Base-by-base conservation (phyloP, 441 rosid species). In the Erodium texanum region DNA sequence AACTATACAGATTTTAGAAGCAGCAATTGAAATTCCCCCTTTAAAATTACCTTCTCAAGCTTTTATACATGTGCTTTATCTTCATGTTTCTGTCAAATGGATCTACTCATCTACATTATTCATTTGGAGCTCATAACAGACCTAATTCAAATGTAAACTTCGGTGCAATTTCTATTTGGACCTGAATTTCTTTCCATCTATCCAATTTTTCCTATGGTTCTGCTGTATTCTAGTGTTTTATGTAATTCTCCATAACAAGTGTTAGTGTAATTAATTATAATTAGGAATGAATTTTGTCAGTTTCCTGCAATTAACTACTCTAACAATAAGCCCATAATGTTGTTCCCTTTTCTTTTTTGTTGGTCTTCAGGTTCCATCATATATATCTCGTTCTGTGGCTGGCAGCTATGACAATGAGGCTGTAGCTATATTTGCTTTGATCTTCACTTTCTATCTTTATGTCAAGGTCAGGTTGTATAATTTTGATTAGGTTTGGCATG, bases 361-460 rank as follows among this genome's bases (percentile, higher is more conserved):
- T 68, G 52, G 4, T 78, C 80, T 74, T 72, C 78, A 95, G 98
- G 99, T 95, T 72, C 99, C 99, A 50, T 95, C 99, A 62, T 92
- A 95, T 79, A 89, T 92, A 70, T 95, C 98, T 43, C 86, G 97
- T 65, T 95, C 98, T 67, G 98, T 95, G 66, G 98, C 99, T 78
- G 99, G 98, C 72, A 95, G 99, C 81, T 95, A 95, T 74, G 96
- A 95, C 84, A 95, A 95, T 81, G 99, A 95, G 84, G 99, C 99
- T 72, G 99, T 90, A 61, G 98, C 99, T 66, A 95, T 95, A 79
- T 95, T 95, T 86, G 97, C 99, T 69, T 83, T 95, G 78, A 90
- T 92, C 77, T 87, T 85, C 83, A 95, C 99, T 5, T 92, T 95
- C 76, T 92, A 84, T 88, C 98, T 92, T 27, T 92, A 95, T 79